Evolutionary conservation across 2,329 filamentous ascomycete genomes (phyloP).

Genomic region (Aspergillus fijiensis): DNA sequence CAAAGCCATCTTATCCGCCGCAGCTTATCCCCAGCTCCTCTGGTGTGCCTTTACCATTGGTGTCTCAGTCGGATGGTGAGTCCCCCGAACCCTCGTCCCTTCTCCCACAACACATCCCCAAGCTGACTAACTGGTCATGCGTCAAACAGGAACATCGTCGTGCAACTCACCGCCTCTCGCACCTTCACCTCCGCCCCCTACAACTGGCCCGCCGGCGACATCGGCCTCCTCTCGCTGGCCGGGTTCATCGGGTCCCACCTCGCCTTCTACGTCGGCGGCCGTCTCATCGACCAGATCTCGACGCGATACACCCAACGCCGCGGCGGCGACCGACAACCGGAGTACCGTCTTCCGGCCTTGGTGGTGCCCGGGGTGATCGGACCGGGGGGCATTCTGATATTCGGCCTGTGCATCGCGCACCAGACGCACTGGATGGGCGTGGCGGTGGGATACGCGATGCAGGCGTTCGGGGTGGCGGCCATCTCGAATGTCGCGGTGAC

Average conservation of each 20-base stretch:
- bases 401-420: conserved; percentile 25
- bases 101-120: not conserved
- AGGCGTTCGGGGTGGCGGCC: conserved; percentile 28
- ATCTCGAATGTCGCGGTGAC: conserved; percentile 31
- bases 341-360: conserved; percentile 30
- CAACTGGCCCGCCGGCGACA: conserved; percentile 24
- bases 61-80: conserved; percentile 28
- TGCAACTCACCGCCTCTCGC: conserved; percentile 28
- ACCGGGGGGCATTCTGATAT: conserved; percentile 26
- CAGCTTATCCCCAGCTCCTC: conserved; percentile 27
- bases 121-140: not conserved
- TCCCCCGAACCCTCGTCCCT: not conserved
- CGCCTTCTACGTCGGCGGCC: conserved; percentile 29
- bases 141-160: conserved; percentile 29
- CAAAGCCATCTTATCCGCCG: conserved; percentile 23
- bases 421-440: conserved; percentile 27
- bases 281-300: conserved; percentile 30
- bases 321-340: conserved; percentile 23
- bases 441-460: conserved; percentile 28
- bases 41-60: conserved; percentile 30
- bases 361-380: conserved; percentile 26
- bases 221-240: conserved; percentile 28
- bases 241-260: conserved; percentile 27
- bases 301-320: conserved; percentile 24
- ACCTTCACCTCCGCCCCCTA: conserved; percentile 30